Base-by-base conservation (phyloP, 73 alveolate genomes). In the Effrenium voratum region DNA sequence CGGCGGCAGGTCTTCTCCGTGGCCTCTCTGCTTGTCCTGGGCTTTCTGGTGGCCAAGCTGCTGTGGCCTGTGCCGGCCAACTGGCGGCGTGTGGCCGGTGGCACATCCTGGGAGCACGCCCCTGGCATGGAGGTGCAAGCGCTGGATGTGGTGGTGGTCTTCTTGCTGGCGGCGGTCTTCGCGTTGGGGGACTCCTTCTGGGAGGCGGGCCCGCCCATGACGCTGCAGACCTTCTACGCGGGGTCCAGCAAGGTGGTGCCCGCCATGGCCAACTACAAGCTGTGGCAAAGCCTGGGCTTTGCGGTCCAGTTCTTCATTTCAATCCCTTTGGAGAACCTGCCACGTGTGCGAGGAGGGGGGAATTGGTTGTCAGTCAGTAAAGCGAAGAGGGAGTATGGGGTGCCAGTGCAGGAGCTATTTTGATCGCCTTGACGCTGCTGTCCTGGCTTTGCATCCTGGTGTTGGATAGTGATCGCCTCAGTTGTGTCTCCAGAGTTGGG, bases 241-340 rank as follows among this genome's bases (percentile, higher is more conserved):
- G 88, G 98, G 19, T 75, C 92, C n/a, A 57, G 52, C 50, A 15
- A 40, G 2, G 60, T 92, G 57, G 63, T 92, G 26, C 92, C 98
- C 22, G 98, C 97, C 59, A 90, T 90, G 97, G 97, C 97, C 59
- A 90, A 90, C 57, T 90, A 75, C 98, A 92, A 76, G 68, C 91
- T 92, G 26, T 92, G 98, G 98, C 98, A 92, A 46, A 75, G 92
- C 50, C 81, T 92, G 40, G 98, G 98, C 57, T 92, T 50, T 10
- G 98, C 98, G 16, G 66, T 79, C 76, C 92, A 76, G 92, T 92
- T 92, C 98, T 72, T 76, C 79, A 92, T 92, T 6, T 91, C 97
- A 38, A 90, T 90, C 12, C 97, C 97, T 15, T 44, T 90, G 3
- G 68, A 90, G 52, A 19, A 13, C n/a, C 40, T 46, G 3, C 97